Percentiles rank a stretch among this genome's conserved stretches.
Conservation (phyloP, 179 eudicot species). For the Beta macrorhiza region DNA sequence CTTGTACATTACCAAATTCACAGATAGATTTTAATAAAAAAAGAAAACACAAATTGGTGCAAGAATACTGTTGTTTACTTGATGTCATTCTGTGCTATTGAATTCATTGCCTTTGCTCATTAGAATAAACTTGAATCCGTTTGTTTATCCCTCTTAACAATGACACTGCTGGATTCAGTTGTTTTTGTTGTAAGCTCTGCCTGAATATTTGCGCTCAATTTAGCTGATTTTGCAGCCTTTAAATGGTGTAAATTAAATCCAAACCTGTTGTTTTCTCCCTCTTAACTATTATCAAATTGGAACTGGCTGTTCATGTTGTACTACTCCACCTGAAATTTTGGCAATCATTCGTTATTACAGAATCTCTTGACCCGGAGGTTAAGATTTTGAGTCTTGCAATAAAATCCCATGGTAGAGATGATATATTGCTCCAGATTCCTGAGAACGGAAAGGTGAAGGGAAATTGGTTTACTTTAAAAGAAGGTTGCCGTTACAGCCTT, state of each 20-base stretch:
- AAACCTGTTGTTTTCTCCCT: neutral
- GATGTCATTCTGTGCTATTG: neutral
- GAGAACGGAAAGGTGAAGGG: slow-evolving; percentile 75
- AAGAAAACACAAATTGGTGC: neutral
- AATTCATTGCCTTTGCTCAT: neutral
- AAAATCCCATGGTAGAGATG: slow-evolving; percentile 66
- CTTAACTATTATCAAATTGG: neutral
- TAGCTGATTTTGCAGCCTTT: neutral
- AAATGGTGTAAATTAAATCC: neutral
- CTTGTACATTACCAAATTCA: too few species aligned
- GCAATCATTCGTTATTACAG: slow-evolving; percentile 24
- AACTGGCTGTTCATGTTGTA: slow-evolving; percentile 2
- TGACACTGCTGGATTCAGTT: neutral
- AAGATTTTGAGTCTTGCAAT: slow-evolving; percentile 81
- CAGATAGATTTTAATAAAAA: neutral
- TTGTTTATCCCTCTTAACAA: too few species aligned
- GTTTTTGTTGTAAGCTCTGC: neutral
- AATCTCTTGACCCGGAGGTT: slow-evolving; percentile 73
- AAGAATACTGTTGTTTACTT: neutral
- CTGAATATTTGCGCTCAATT: neutral
- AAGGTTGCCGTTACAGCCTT: slow-evolving; percentile 76
- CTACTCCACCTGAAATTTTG: slow-evolving; percentile 5
- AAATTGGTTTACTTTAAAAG: slow-evolving; percentile 87
- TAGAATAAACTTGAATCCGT: neutral
- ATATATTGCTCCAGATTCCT: slow-evolving; percentile 70